phyloP scores from a whole-genome alignment of 192 early-diverging fungal species.

The Umbelopsis sp. region DNA sequence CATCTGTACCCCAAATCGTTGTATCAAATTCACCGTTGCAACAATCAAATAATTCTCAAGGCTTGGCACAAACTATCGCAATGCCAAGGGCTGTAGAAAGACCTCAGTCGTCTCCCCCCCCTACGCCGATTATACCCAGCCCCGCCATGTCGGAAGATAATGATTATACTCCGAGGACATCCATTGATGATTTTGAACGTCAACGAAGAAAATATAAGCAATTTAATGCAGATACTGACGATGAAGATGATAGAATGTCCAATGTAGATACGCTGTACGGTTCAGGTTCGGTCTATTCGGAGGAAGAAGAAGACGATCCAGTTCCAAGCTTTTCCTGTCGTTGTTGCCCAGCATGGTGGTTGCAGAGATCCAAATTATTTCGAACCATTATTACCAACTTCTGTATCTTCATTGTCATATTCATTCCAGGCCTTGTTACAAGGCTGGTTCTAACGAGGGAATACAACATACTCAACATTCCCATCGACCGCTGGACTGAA shows the following conservation, averaged over 20 bases:
- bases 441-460: not conserved
- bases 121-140: not conserved
- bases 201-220: not conserved
- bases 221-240: not conserved
- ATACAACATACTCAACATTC: not conserved
- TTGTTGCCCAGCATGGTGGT: constrained; percentile 1
- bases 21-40: not conserved
- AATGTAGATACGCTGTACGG: constrained; percentile 8
- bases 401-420: not conserved
- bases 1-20: not conserved
- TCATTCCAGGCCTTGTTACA: not conserved
- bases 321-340: not conserved
- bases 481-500: constrained; percentile 2
- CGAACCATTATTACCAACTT: not conserved
- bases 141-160: constrained; percentile 1
- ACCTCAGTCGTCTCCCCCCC: not conserved
- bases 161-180: constrained; percentile 17
- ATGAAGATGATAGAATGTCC: constrained; percentile 13
- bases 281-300: not conserved
- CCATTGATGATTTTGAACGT: not conserved
- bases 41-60: not conserved
- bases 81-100: not conserved
- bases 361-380: not conserved
- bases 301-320: not conserved
- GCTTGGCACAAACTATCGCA: not conserved